Percentiles rank a stretch among this genome's conserved stretches.
Conservation (phyloP, 2,329 filamentous ascomycete species). For the Fusarium poae region DNA sequence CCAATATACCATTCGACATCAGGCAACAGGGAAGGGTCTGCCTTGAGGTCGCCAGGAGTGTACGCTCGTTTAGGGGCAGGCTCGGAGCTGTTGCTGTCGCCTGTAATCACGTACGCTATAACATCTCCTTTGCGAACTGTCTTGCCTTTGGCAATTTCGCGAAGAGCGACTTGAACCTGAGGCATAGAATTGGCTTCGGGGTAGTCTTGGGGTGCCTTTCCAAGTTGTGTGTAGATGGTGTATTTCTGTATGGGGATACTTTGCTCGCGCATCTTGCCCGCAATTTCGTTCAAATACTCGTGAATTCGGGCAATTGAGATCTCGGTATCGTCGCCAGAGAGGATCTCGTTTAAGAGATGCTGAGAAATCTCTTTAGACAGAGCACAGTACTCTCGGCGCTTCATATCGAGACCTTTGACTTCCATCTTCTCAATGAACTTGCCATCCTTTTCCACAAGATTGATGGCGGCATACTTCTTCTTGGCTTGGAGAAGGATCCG, state of each 20-base stretch:
- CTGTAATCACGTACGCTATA: constrained; percentile 93
- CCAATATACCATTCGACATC: constrained; percentile 98
- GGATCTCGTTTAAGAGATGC: constrained; percentile 90
- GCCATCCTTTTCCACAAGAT: constrained; percentile 88
- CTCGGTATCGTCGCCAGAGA: constrained; percentile 94
- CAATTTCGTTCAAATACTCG: constrained; percentile 89
- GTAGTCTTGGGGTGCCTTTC: constrained; percentile 93
- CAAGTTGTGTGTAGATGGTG: constrained; percentile 97
- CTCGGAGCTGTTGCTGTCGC: constrained; percentile 75
- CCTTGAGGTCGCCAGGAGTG: constrained; percentile 84
- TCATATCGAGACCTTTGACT: constrained; percentile 98
- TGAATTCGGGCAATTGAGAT: constrained; percentile 90
- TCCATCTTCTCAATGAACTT: constrained; percentile 96
- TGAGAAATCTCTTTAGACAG: constrained; percentile 95
- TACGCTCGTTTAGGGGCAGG: constrained; percentile 89
- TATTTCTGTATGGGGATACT: constrained; percentile 85
- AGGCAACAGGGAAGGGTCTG: constrained; percentile 79
- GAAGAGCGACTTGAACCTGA: constrained; percentile 93
- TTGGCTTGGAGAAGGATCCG: constrained; percentile 94
- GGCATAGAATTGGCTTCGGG: constrained; percentile 96
- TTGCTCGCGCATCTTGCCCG: constrained; percentile 86
- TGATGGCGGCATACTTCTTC: constrained; percentile 99
- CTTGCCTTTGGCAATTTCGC: constrained; percentile 88
- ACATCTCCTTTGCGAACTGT: constrained; percentile 93
- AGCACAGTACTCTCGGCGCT: constrained; percentile 94